A percentile compares a stretch with the other conserved stretches of the same genome.
phyloP scores from a whole-genome alignment of 805 yeast species.

The Candida loeiensis region DNA sequence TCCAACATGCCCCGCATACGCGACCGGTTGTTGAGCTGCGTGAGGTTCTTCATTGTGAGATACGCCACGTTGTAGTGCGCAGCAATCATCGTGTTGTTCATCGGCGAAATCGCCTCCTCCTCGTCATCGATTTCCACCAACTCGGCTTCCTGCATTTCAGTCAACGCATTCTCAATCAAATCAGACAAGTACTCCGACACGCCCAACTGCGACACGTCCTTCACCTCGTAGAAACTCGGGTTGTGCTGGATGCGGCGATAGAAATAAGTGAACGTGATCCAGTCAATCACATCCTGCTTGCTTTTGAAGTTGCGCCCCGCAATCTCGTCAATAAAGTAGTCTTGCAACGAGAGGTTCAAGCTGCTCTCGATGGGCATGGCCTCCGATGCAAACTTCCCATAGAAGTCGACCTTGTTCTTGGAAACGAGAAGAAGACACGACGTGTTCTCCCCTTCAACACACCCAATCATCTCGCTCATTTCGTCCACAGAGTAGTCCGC shows the following conservation, averaged over 20 bases:
- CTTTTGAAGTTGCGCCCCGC: slow-evolving; percentile 56
- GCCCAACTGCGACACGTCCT: slow-evolving; percentile 59
- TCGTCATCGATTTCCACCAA: slow-evolving; percentile 52
- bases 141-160: slow-evolving; percentile 57
- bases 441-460: slow-evolving; percentile 38
- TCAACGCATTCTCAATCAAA: slow-evolving; percentile 65
- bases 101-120: slow-evolving; percentile 46
- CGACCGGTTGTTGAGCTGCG: slow-evolving; percentile 51
- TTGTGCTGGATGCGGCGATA: slow-evolving; percentile 77
- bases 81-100: slow-evolving; percentile 71
- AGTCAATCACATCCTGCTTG: slow-evolving; percentile 85
- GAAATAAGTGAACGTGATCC: slow-evolving; percentile 81
- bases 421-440: slow-evolving; percentile 52
- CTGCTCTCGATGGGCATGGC: slow-evolving; percentile 84
- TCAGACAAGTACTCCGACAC: slow-evolving; percentile 83
- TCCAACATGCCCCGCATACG: slow-evolving; percentile 62
- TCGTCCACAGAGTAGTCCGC: slow-evolving; percentile 66
- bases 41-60: slow-evolving; percentile 62
- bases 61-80: slow-evolving; percentile 67
- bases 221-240: slow-evolving; percentile 86
- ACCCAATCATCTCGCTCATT: slow-evolving; percentile 60
- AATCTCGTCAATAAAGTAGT: slow-evolving; percentile 71
- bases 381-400: slow-evolving; percentile 65
- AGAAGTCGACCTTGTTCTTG: slow-evolving; percentile 54
- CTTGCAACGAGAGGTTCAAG: slow-evolving; percentile 55